phyloP scores from a whole-genome alignment of 2,329 filamentous ascomycete species.

The Coleophoma eucalyptorum region DNA sequence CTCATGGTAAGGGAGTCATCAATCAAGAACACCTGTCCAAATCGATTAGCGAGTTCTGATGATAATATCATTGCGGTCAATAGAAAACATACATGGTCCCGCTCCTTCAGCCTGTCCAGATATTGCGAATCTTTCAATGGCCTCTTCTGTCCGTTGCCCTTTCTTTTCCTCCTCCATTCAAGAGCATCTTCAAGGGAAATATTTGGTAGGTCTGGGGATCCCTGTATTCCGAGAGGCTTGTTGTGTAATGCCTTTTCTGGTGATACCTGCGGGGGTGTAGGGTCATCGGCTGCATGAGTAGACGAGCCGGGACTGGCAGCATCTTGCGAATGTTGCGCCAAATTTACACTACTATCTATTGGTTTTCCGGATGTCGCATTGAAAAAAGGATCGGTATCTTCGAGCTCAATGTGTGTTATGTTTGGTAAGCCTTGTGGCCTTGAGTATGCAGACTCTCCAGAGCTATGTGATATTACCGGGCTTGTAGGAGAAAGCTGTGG shows the following conservation, averaged over 20 bases:
- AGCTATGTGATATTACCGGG: no score
- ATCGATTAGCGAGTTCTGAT: not conserved
- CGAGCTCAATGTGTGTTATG: no score
- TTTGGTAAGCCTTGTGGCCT: no score
- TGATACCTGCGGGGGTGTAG: not conserved
- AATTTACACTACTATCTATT: no score
- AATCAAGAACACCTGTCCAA: conserved; percentile 23
- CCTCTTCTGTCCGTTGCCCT: not conserved
- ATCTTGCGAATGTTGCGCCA: no score
- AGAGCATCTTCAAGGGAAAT: conserved; percentile 6
- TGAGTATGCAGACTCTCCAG: no score
- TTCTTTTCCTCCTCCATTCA: conserved; percentile 6
- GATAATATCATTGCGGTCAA: not conserved
- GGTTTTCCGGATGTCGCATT: no score
- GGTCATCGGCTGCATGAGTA: not conserved
- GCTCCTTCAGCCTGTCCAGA: conserved; percentile 9
- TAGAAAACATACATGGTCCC: conserved; percentile 21
- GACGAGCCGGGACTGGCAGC: no score
- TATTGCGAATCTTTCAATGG: not conserved
- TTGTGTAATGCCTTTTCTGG: not conserved
- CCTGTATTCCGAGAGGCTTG: not conserved
- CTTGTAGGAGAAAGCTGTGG: no score
- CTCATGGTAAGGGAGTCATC: conserved; percentile 25
- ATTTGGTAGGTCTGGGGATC: not conserved
- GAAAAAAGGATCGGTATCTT: no score